Evolutionary conservation across 306 rosid species (phyloP).

Genomic region (Argentina anserina): DNA sequence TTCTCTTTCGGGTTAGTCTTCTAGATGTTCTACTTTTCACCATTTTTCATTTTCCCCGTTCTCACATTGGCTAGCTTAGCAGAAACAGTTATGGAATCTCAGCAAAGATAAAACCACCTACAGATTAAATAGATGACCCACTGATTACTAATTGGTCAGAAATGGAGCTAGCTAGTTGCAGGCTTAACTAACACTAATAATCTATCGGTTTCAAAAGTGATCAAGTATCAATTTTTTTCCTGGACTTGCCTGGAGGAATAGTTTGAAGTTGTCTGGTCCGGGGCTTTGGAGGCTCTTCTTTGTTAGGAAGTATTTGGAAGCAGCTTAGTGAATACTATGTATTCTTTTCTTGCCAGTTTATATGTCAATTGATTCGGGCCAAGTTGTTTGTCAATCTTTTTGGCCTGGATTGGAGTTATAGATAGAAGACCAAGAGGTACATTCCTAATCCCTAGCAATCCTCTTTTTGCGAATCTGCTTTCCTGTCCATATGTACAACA

Average conservation of each 20-base stretch:
- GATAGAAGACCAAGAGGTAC: too few relatives aligned
- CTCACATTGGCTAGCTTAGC: not conserved
- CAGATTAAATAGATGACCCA: not conserved
- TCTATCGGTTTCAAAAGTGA: not conserved
- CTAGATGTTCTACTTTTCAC: not conserved
- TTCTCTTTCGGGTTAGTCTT: slow-evolving; percentile 1
- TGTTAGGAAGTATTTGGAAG: not conserved
- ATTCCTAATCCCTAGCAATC: too few relatives aligned
- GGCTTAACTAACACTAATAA: not conserved
- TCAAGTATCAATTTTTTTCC: not conserved
- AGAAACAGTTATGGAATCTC: not conserved
- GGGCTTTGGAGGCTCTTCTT: not conserved
- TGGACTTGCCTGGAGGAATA: not conserved
- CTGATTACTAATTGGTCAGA: not conserved
- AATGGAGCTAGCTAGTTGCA: not conserved
- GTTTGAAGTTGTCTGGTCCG: not conserved
- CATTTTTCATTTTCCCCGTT: not conserved
- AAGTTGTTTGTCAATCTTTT: too few relatives aligned
- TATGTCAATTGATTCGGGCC: too few relatives aligned
- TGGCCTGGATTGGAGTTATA: too few relatives aligned
- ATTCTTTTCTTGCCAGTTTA: not conserved
- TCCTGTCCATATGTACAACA: too few relatives aligned
- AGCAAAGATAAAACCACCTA: not conserved
- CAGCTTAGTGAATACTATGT: not conserved
- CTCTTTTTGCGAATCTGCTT: too few relatives aligned